These are phyloP conservation scores for Corymbia citriodora DNA, from an alignment of 441 rosid species.

Conservation along the genomic window DNA sequence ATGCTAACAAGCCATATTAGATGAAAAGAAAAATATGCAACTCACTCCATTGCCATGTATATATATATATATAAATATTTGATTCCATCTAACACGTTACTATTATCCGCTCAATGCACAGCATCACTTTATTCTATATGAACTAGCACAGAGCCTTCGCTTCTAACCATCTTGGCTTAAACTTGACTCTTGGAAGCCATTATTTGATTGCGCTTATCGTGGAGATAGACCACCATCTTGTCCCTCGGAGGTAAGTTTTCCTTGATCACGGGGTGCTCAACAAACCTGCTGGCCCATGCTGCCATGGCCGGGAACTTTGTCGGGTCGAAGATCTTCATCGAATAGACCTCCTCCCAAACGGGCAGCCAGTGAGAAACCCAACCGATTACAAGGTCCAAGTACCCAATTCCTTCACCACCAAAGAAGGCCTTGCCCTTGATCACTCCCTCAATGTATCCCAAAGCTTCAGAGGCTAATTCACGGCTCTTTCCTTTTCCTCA, in stretches of 20 bases:
- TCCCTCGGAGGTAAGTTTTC: conserved; percentile 17
- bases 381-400: conserved; percentile 19
- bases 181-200: not conserved
- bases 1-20: not conserved
- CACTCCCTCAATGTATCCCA: conserved; percentile 24
- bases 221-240: conserved; percentile 10
- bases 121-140: not conserved
- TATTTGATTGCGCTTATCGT: not conserved
- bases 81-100: not conserved
- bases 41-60: not conserved
- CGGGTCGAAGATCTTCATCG: not conserved
- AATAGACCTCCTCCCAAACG: conserved; percentile 18
- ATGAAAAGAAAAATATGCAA: not conserved
- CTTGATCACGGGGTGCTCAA: conserved; percentile 17
- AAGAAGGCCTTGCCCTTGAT: conserved; percentile 17
- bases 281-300: conserved; percentile 10
- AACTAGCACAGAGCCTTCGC: not conserved
- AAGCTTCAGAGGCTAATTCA: conserved; percentile 9
- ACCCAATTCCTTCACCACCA: conserved; percentile 29
- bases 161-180: not conserved
- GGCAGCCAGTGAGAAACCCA: conserved; percentile 23
- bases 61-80: not conserved
- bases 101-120: not conserved
- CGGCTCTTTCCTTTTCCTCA: conserved; percentile 19
- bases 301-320: conserved; percentile 9